Evolutionary conservation across 805 yeast species (phyloP).

Genomic region (Starmera pachycereana): DNA sequence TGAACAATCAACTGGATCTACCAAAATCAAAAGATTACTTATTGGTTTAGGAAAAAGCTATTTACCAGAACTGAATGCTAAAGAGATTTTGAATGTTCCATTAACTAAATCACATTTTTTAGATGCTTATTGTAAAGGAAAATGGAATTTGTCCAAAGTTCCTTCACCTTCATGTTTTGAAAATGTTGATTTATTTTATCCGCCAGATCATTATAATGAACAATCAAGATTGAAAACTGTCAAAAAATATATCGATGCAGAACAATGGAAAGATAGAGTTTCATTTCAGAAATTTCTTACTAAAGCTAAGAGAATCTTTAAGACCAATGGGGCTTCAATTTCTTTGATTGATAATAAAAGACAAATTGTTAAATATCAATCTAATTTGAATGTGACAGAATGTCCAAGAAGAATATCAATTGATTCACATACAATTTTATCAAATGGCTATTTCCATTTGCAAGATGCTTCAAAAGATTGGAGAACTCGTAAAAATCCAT

Average conservation of each 20-base stretch:
- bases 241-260: slow-evolving; percentile 24
- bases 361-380: slow-evolving; percentile 40
- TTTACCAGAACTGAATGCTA: slow-evolving; percentile 4
- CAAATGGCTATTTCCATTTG: slow-evolving; percentile 42
- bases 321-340: slow-evolving; percentile 43
- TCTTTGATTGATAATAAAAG: slow-evolving; percentile 42
- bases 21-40: too few relatives aligned
- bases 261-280: slow-evolving; percentile 39
- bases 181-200: slow-evolving; percentile 36
- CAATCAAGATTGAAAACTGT: slow-evolving; percentile 33
- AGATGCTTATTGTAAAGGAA: slow-evolving; percentile 46
- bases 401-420: slow-evolving; percentile 47
- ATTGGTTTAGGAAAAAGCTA: not conserved
- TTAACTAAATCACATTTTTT: slow-evolving; percentile 42
- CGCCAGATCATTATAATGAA: slow-evolving; percentile 53
- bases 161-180: slow-evolving; percentile 46
- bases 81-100: slow-evolving; percentile 20
- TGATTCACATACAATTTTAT: slow-evolving; percentile 61
- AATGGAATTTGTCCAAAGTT: slow-evolving; percentile 44
- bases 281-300: slow-evolving; percentile 29
- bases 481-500: slow-evolving; percentile 54
- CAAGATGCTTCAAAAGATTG: slow-evolving; percentile 59
- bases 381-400: slow-evolving; percentile 35
- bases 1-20: too few relatives aligned
- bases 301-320: slow-evolving; percentile 30